Base-by-base conservation (phyloP, 164 flowering plant genomes). In the Tetracentron sinense region DNA sequence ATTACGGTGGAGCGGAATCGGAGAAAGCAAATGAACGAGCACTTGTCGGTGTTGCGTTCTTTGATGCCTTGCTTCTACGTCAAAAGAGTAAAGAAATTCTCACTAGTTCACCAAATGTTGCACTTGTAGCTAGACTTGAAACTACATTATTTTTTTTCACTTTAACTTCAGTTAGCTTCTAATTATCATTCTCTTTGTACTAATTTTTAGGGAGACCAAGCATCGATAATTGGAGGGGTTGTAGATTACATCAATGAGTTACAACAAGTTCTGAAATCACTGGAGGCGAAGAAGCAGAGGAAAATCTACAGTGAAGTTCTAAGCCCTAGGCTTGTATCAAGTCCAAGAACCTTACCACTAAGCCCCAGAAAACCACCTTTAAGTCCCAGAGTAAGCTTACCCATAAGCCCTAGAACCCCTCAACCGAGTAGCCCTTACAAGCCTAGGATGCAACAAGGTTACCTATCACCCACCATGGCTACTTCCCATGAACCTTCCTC, bases 11-110 rank as follows among this genome's bases (percentile, higher is more conserved):
- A 93, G 75, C 69, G 98, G 21, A 88, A 93, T 71, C 70, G 98
- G 26, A 82, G 98, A 54, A 88, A 89, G 85, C 98, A 90, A 63
- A 90, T 93, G 98, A 93, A 93, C 54, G 92, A 89, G 53, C 87
- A 93, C 51, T 75, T 93, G 47, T 56, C 90, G 0, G 87, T 90
- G 20, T 72, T 93, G 46, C 81, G 98, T 16, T 81, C 96, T 0
- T 75, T 93, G 42, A 90, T 90, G 98, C 98, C 98, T 77, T 79
- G 84, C 74, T 93, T 90, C 78, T 90, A 93, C 68, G 92, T 90
- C 73, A 90, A 93, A 74, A 75, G 96, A 61, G 97, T 90, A 79
- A 49, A 63, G 0, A 35, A 4, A 33, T n/a, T n/a, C n/a, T n/a
- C n/a, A n/a, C n/a, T n/a, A n/a, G n/a, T n/a, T n/a, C n/a, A n/a